Conservation (phyloP, 2,329 filamentous ascomycete species). For the Neofusicoccum laricinum region DNA sequence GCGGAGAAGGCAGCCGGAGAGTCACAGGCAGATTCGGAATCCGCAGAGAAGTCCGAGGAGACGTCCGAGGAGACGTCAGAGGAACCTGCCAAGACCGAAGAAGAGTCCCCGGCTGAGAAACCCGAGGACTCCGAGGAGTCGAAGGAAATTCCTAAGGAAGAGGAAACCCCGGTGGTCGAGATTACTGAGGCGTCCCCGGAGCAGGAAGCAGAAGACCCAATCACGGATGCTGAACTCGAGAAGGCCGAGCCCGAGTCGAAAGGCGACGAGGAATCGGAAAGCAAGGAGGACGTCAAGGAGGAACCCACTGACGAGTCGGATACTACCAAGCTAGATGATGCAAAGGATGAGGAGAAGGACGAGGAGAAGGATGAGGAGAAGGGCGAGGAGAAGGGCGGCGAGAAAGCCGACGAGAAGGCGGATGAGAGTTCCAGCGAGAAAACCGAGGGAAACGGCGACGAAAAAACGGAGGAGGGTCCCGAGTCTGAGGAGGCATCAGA, state of each 20-base stretch:
- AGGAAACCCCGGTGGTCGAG: background rate
- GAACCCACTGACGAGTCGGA: background rate
- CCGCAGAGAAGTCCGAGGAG: slow-evolving; percentile 22
- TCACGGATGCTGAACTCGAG: background rate
- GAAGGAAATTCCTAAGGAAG: background rate
- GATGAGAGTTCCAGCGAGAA: too few relatives aligned
- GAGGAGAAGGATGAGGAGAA: slow-evolving; percentile 20
- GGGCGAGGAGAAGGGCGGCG: slow-evolving; percentile 22
- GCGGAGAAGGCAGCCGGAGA: slow-evolving; percentile 23
- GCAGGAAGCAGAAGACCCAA: background rate
- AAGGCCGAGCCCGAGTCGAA: slow-evolving; percentile 7
- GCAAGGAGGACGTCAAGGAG: background rate
- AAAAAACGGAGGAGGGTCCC: slow-evolving; percentile 23
- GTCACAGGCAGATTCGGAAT: slow-evolving; percentile 21
- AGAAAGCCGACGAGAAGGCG: slow-evolving; percentile 22
- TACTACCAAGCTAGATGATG: background rate
- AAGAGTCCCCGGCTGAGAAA: slow-evolving; percentile 11
- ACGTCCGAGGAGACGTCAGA: slow-evolving; percentile 19
- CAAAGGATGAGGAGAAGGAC: slow-evolving; percentile 21
- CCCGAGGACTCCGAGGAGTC: slow-evolving; percentile 6
- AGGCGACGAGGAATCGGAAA: background rate
- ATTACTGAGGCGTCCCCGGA: background rate
- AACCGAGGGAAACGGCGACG: slow-evolving; percentile 21
- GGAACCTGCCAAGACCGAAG: slow-evolving; percentile 3
- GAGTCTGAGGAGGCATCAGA: slow-evolving; percentile 22